These are phyloP conservation scores for Agastache rugosa DNA, from an alignment of 257 asterid species.

Conservation along the genomic window DNA sequence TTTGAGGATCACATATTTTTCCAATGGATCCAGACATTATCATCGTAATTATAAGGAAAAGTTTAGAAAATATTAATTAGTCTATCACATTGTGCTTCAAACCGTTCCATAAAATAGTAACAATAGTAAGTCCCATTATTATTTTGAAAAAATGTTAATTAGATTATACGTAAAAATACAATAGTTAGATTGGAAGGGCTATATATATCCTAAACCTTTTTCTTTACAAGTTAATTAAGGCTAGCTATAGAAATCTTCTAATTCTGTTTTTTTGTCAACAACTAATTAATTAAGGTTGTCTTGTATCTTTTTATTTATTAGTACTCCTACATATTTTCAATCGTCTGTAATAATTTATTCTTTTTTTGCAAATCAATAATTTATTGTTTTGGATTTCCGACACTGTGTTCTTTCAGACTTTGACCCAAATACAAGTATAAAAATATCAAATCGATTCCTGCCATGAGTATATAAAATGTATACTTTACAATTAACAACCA, in stretches of 20 bases:
- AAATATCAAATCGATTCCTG: conserved; percentile 2
- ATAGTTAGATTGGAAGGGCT: too few relatives aligned
- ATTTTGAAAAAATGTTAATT: too few relatives aligned
- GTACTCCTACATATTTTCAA: not conserved
- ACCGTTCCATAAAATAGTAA: too few relatives aligned
- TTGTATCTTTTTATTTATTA: not conserved
- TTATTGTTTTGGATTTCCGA: not conserved
- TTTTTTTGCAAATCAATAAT: too few relatives aligned
- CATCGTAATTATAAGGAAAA: too few relatives aligned
- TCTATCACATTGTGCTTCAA: too few relatives aligned
- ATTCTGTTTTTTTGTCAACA: conserved; percentile 49
- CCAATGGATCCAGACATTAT: too few relatives aligned
- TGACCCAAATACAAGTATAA: conserved; percentile 23
- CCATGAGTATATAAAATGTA: not conserved
- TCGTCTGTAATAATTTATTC: not conserved
- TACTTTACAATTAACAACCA: not conserved
- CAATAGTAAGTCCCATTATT: too few relatives aligned
- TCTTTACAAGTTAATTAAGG: not conserved
- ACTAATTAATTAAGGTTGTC: conserved; percentile 18
- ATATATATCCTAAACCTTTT: not conserved
- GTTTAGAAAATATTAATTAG: too few relatives aligned
- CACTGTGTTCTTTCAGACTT: conserved; percentile 27
- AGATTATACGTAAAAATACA: too few relatives aligned
- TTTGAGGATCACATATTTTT: too few relatives aligned
- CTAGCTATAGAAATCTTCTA: conserved; percentile 24